These are phyloP conservation scores for Clonostachys solani DNA, from an alignment of 2,329 filamentous ascomycete species.

Conservation along the genomic window DNA sequence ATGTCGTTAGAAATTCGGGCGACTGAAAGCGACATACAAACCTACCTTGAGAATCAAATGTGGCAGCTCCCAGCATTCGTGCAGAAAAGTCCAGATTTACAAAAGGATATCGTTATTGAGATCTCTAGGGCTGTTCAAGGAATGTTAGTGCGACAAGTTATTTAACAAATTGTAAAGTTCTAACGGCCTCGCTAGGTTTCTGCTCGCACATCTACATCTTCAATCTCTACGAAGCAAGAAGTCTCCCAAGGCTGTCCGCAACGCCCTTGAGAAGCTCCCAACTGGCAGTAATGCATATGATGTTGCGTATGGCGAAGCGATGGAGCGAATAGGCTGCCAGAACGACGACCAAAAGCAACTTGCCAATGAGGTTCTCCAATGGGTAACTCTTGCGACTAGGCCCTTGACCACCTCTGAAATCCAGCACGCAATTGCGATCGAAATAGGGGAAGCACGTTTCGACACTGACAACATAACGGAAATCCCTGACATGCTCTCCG, in stretches of 20 bases:
- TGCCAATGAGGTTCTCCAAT: conserved; percentile 30
- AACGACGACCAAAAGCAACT: conserved; percentile 17
- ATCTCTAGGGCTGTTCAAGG: neutral
- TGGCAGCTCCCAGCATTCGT: neutral
- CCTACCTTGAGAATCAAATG: neutral
- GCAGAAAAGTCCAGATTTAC: neutral
- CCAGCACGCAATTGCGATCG: conserved; percentile 35
- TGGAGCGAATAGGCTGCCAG: conserved; percentile 35
- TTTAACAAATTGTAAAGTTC: neutral
- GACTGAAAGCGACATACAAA: neutral
- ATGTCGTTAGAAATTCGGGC: neutral
- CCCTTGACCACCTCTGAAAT: conserved; percentile 27
- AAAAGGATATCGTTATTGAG: neutral
- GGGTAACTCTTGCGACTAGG: conserved; percentile 30
- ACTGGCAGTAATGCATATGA: conserved; percentile 23
- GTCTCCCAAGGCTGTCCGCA: conserved; percentile 22
- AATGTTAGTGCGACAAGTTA: conserved; percentile 1
- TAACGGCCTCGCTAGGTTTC: conserved; percentile 4
- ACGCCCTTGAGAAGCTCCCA: conserved; percentile 19
- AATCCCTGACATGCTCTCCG: conserved; percentile 23
- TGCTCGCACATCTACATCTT: conserved; percentile 11
- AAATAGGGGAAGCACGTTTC: conserved; percentile 14
- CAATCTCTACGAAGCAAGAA: conserved; percentile 9
- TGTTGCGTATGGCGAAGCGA: conserved; percentile 31
- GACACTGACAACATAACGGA: conserved; percentile 27